Percentiles rank a stretch among this genome's conserved stretches.
phyloP scores from a whole-genome alignment of 2,329 filamentous ascomycete species.

The Sclerotinia subarctica region DNA sequence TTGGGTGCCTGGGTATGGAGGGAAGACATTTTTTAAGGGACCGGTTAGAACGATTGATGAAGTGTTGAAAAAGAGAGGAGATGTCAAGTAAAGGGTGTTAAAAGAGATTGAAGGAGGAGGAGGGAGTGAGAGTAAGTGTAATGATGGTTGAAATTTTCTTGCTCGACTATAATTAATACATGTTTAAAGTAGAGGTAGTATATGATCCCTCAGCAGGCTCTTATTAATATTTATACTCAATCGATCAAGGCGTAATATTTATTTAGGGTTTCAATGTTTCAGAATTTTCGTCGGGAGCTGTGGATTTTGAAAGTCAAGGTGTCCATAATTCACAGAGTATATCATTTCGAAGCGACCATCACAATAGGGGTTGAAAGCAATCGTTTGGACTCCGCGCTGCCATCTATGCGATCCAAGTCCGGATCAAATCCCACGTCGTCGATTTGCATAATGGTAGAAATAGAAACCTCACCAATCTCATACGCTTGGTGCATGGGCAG shows the following conservation, averaged over 20 bases:
- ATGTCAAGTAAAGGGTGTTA: not conserved
- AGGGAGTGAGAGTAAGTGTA: not conserved
- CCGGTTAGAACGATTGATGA: conserved; percentile 37
- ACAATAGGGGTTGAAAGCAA: not conserved
- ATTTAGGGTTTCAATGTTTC: not conserved
- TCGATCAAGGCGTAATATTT: not conserved
- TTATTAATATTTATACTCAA: not conserved
- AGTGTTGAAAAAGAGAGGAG: conserved; percentile 23
- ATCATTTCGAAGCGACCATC: not conserved
- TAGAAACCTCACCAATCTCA: not conserved
- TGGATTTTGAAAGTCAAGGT: not conserved
- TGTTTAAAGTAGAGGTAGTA: not conserved
- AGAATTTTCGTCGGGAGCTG: too few species aligned
- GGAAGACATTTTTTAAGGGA: conserved; percentile 37
- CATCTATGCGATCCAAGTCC: too few species aligned
- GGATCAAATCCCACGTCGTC: too few species aligned
- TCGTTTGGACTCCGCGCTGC: not conserved
- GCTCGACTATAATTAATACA: too few species aligned
- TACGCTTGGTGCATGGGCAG: not conserved
- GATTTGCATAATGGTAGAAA: not conserved
- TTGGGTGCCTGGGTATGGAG: conserved; percentile 34
- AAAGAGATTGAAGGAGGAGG: not conserved
- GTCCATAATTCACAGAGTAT: not conserved
- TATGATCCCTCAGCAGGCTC: not conserved
- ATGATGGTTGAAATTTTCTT: not conserved